Evolutionary conservation across 2,329 filamentous ascomycete species (phyloP).

Genomic region (Penicillium fuscoglaucum): DNA sequence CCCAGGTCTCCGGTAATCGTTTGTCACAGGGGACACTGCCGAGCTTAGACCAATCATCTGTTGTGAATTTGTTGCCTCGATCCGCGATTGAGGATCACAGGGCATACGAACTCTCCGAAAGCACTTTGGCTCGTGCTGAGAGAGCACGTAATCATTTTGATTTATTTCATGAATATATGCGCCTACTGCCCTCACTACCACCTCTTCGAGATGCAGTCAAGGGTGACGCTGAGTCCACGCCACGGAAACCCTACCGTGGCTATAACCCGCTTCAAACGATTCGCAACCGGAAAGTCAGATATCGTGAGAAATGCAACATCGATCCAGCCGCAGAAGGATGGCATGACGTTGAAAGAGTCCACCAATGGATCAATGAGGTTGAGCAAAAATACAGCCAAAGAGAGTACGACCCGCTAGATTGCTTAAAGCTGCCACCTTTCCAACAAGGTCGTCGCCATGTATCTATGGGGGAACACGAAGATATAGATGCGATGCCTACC

Average conservation of each 20-base stretch:
- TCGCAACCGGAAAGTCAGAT: conserved; percentile 82
- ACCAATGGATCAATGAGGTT: conserved; percentile 74
- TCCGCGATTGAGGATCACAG: conserved; percentile 35
- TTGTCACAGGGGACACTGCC: conserved; percentile 12
- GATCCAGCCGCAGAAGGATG: conserved; percentile 77
- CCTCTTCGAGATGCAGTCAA: conserved; percentile 54
- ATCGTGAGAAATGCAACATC: conserved; percentile 72
- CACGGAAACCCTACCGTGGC: conserved; percentile 54
- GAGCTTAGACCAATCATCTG: conserved; percentile 20
- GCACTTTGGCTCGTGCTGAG: conserved; percentile 77
- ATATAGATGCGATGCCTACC: conserved; percentile 28
- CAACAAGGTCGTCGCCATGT: conserved; percentile 24
- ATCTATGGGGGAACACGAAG: conserved; percentile 22
- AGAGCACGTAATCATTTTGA: conserved; percentile 85
- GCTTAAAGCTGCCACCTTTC: conserved; percentile 47
- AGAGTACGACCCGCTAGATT: conserved; percentile 47
- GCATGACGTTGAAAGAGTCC: conserved; percentile 69
- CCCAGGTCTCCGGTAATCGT: conserved; percentile 30
- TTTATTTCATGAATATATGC: conserved; percentile 78
- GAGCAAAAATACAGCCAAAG: conserved; percentile 51
- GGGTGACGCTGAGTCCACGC: conserved; percentile 16
- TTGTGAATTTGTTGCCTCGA: conserved; percentile 33
- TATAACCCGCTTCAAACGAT: conserved; percentile 95
- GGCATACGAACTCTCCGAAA: conserved; percentile 64
- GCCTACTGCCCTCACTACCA: conserved; percentile 74